Evolutionary conservation across 2,329 filamentous ascomycete genomes (phyloP), one percentile per base, ranked within the genome.

Genomic region (Pyricularia sp.): DNA sequence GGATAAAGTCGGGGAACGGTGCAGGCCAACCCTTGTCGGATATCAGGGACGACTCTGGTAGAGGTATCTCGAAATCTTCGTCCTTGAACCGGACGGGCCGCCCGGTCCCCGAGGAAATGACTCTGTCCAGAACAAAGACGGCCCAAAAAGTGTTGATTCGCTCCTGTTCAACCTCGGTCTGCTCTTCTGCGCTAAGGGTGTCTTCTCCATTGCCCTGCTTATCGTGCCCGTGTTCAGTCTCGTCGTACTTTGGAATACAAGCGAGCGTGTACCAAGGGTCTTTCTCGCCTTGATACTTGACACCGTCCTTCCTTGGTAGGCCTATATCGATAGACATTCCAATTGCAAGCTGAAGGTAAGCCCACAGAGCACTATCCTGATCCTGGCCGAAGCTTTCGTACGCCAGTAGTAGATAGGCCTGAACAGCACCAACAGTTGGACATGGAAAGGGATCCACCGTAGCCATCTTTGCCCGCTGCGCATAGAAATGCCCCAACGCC

Each of bases 301-400:
- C 81, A 0, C 91, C 91, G 68, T 93, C 88, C 19, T 89, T 81
- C 68, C 92, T 96, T 69, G 93, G 90, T 68, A 96, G 80, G 0
- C 92, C 91, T 10, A 96, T 77, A 71, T 93, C 89, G 66, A 91
- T 85, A 0, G 88, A 88, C 86, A 92, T 89, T 4, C 91, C 87
- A 66, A 96, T 96, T 0, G 91, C 88, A 63, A 93, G 87, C 0
- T 91, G 92, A 1, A 96, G 80, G 72, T 96, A 96, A 91, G 96
- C 96, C 91, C 92, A 96, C 7, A 96, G 75, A 0, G 91, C 90
- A 73, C 91, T 96, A 71, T 96, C 92, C 70, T 93, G 90, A 68
- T 91, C 90, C 12, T 90, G 89, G 1, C 91, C 92, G 69, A 96
- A 96, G 59, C 93, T 88, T 69, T 96, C 91, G 71, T 96, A 96